These are phyloP conservation scores for Talaromyces sp. DNA, from an alignment of 2,329 filamentous ascomycete genomes.

Conservation along the genomic window DNA sequence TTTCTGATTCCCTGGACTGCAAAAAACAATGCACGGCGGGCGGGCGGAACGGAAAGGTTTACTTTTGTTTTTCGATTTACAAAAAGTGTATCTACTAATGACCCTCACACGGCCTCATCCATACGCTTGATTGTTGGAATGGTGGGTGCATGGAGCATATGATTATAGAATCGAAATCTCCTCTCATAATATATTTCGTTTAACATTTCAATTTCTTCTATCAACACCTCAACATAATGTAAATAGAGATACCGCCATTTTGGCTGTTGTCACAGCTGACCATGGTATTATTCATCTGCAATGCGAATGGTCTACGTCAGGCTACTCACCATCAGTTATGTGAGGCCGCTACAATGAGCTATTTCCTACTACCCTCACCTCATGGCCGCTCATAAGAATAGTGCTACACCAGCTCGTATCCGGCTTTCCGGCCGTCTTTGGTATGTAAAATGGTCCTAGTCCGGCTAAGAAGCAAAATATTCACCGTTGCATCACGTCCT, in stretches of 20 bases:
- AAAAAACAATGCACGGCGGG: slow-evolving; percentile 11
- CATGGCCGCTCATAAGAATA: background rate
- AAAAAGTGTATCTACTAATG: slow-evolving; percentile 18
- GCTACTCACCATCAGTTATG: too few species aligned
- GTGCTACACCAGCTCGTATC: background rate
- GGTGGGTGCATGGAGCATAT: slow-evolving; percentile 18
- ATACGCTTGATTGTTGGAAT: slow-evolving; percentile 4
- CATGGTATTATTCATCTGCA: too few species aligned
- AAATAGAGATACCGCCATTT: too few species aligned
- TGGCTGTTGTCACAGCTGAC: too few species aligned
- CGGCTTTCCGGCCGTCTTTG: background rate
- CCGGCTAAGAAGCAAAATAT: background rate
- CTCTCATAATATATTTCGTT: slow-evolving; percentile 14
- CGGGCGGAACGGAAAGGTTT: slow-evolving; percentile 9
- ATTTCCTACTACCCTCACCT: too few species aligned
- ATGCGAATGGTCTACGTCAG: too few species aligned
- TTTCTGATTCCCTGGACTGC: slow-evolving; percentile 16
- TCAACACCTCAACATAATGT: background rate
- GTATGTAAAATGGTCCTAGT: background rate
- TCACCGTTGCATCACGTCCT: background rate
- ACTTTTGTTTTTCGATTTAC: slow-evolving; percentile 1
- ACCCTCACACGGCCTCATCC: slow-evolving; percentile 15
- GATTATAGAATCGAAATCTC: slow-evolving; percentile 20
- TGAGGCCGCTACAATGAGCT: too few species aligned
- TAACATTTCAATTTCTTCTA: background rate